phyloP scores from a whole-genome alignment of 768 basidiomycete genomes.

The Tulasnella calospora region DNA sequence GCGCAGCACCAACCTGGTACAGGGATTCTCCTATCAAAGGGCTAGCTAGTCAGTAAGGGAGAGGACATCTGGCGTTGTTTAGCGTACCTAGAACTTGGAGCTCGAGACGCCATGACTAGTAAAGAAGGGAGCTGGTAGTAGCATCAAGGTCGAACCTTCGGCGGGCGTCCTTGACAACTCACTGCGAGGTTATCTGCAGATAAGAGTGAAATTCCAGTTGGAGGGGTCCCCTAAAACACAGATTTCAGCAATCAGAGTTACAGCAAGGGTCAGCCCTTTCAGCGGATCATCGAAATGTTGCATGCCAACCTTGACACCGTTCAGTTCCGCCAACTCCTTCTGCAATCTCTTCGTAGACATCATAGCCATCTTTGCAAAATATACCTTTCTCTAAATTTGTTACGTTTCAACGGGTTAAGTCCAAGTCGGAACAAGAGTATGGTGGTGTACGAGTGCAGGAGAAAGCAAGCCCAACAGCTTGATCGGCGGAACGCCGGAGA shows the following conservation, averaged over 20 bases:
- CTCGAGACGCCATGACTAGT: conserved; percentile 12
- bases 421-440: background rate
- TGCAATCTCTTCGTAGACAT: conserved; percentile 60
- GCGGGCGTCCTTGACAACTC: background rate
- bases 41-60: conserved; percentile 28
- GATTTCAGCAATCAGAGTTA: background rate
- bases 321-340: conserved; percentile 68
- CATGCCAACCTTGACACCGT: conserved; percentile 38
- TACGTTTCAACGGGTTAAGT: background rate
- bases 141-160: background rate
- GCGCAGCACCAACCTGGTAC: conserved; percentile 51
- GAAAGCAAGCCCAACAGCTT: background rate
- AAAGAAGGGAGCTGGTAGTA: background rate
- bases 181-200: conserved; percentile 69
- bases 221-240: background rate
- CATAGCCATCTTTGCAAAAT: conserved; percentile 46
- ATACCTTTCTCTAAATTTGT: background rate
- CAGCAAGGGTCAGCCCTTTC: conserved; percentile 33
- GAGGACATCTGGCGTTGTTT: too few relatives aligned
- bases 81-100: conserved; percentile 13
- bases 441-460: background rate
- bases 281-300: conserved; percentile 56
- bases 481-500: background rate
- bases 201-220: conserved; percentile 59
- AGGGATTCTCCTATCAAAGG: conserved; percentile 77